Conservation (phyloP, 1,139 yeast species). For the Hansenula sp. region DNA sequence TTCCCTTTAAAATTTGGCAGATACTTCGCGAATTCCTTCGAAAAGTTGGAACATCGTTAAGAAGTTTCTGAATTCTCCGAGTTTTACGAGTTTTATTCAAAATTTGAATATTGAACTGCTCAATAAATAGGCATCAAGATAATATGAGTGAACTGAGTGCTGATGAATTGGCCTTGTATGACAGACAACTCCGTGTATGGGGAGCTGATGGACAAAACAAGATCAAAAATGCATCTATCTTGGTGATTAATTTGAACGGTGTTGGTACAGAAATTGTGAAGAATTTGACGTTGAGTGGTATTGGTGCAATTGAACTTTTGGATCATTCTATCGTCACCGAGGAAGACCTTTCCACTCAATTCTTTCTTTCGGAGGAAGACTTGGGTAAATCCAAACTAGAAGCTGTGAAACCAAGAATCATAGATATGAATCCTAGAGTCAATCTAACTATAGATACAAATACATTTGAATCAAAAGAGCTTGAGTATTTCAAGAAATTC, state of each 20-base stretch:
- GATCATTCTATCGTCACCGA: conserved; percentile 55
- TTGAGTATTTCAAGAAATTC: conserved; percentile 50
- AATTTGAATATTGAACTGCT: too few species aligned
- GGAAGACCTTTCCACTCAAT: conserved; percentile 73
- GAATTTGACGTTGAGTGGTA: conserved; percentile 84
- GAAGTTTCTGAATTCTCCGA: too few species aligned
- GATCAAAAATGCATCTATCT: conserved; percentile 67
- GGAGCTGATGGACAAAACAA: conserved; percentile 90
- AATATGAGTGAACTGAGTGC: conserved; percentile 24
- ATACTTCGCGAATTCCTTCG: too few species aligned
- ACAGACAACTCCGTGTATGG: conserved; percentile 95
- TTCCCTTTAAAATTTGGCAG: background rate
- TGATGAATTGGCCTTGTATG: conserved; percentile 91
- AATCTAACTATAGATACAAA: conserved; percentile 36
- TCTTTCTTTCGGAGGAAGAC: conserved; percentile 62
- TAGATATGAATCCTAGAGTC: conserved; percentile 78
- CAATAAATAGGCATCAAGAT: background rate
- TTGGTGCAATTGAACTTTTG: conserved; percentile 69
- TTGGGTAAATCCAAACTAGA: conserved; percentile 54
- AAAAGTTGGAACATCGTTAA: too few species aligned
- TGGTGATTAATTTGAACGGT: conserved; percentile 67
- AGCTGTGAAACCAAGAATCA: conserved; percentile 50
- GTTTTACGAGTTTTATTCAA: too few species aligned
- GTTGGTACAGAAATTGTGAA: conserved; percentile 79
- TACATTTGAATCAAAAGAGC: conserved; percentile 28